phyloP scores from a whole-genome alignment of 1,284 basidiomycete species.

The Filobasidium uniguttulatum region DNA sequence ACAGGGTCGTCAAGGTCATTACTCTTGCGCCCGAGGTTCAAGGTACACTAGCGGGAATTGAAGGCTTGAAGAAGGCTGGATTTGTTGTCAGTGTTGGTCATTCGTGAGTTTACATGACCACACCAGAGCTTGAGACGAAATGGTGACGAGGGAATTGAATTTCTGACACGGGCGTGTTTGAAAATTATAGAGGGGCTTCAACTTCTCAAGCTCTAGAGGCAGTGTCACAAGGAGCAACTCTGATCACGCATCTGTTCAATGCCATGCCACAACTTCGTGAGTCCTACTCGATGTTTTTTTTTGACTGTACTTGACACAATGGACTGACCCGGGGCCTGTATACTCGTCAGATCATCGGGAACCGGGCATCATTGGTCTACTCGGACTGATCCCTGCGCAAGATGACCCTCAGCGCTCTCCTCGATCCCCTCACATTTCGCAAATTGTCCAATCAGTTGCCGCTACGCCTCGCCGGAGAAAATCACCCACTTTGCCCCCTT shows the following conservation, averaged over 20 bases:
- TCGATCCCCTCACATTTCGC: constrained; percentile 15
- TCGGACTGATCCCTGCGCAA: constrained; percentile 46
- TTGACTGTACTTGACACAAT: too few species aligned
- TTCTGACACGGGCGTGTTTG: too few species aligned
- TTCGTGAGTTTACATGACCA: constrained; percentile 46
- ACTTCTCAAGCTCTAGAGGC: constrained; percentile 25
- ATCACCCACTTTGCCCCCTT: neutral
- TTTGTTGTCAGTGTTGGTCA: constrained; percentile 74
- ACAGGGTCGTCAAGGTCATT: constrained; percentile 68
- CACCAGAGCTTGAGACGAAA: neutral
- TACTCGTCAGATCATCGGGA: constrained; percentile 24
- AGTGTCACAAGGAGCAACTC: constrained; percentile 44
- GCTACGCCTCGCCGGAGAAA: neutral
- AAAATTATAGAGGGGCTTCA: constrained; percentile 28
- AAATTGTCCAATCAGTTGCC: constrained; percentile 1
- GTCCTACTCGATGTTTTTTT: too few species aligned
- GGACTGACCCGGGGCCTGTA: too few species aligned
- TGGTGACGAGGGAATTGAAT: neutral
- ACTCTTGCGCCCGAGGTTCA: constrained; percentile 75
- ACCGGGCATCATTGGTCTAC: constrained; percentile 59
- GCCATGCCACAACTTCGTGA: constrained; percentile 75
- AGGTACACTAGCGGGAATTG: constrained; percentile 59
- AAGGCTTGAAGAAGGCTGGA: constrained; percentile 49
- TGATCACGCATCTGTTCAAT: constrained; percentile 86
- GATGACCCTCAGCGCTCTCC: neutral